Percentiles rank a stretch among this genome's conserved stretches.
phyloP scores from a whole-genome alignment of 176 grass and related monocot genomes.

The Chrysopogon serrulatus region DNA sequence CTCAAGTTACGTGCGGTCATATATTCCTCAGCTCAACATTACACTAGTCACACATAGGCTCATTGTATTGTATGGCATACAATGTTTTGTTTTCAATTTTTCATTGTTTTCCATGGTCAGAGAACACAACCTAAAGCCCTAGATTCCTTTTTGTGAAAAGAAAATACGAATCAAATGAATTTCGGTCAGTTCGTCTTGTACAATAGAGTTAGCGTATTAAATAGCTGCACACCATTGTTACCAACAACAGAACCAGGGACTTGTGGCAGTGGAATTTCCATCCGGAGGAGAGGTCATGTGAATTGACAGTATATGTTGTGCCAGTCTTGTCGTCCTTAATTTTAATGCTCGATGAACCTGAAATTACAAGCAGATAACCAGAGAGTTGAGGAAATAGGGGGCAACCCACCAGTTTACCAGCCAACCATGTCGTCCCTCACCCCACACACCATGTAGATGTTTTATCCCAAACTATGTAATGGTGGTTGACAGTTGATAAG shows the following conservation, averaged over 20 bases:
- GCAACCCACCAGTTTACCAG: too few relatives aligned
- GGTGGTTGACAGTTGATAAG: neutral
- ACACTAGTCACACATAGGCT: neutral
- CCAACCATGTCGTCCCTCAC: too few relatives aligned
- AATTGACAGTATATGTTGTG: conserved; percentile 45
- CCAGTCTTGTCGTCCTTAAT: conserved; percentile 66
- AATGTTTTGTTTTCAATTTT: conserved; percentile 5
- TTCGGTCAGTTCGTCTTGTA: conserved; percentile 29
- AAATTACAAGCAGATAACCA: conserved; percentile 19
- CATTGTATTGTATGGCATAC: conserved; percentile 11
- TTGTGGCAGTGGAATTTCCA: conserved; percentile 42
- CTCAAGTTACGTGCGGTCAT: neutral
- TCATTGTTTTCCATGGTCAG: conserved; percentile 9
- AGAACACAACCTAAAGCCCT: conserved; percentile 36
- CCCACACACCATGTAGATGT: too few relatives aligned
- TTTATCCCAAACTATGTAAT: neutral
- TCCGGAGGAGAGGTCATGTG: conserved; percentile 57
- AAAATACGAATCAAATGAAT: conserved; percentile 50
- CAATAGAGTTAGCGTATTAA: conserved; percentile 31
- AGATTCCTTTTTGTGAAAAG: conserved; percentile 36
- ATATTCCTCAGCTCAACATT: conserved; percentile 16
- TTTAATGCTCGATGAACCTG: conserved; percentile 92
- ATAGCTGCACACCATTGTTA: conserved; percentile 40
- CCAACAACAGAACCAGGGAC: conserved; percentile 35
- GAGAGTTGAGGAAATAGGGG: neutral